These are phyloP conservation scores for Chrysoporthe deuterocubensis DNA, from an alignment of 2,329 filamentous ascomycete genomes.

Conservation along the genomic window DNA sequence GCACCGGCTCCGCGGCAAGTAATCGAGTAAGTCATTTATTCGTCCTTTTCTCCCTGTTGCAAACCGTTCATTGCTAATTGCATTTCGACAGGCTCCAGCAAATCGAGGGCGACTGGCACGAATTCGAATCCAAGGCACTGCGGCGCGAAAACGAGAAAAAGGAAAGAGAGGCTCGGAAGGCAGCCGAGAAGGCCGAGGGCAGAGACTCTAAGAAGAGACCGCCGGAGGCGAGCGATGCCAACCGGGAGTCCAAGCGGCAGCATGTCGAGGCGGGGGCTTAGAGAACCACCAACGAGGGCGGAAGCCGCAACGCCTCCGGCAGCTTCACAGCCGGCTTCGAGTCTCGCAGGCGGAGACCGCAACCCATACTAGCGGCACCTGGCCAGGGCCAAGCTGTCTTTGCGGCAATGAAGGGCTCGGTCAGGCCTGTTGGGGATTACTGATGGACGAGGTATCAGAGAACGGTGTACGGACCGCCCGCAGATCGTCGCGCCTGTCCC, in stretches of 20 bases:
- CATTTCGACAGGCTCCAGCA: slow-evolving; percentile 64
- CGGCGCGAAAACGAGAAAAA: slow-evolving; percentile 83
- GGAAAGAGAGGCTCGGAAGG: slow-evolving; percentile 56
- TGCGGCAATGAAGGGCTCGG: neutral
- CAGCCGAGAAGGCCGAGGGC: slow-evolving; percentile 45
- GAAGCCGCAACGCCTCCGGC: neutral
- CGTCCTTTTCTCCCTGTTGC: neutral
- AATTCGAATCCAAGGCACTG: slow-evolving; percentile 95
- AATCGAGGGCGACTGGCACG: slow-evolving; percentile 95
- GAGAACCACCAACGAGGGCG: neutral
- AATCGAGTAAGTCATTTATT: slow-evolving; percentile 67
- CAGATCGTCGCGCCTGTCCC: neutral
- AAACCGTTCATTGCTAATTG: neutral
- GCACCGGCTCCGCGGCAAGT: slow-evolving; percentile 78
- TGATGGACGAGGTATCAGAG: too few species aligned
- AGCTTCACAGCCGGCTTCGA: neutral
- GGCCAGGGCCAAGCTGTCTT: neutral
- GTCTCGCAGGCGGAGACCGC: neutral
- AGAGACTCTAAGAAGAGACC: slow-evolving; percentile 46
- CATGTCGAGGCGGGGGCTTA: slow-evolving; percentile 24
- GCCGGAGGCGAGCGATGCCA: slow-evolving; percentile 32
- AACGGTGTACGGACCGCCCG: too few species aligned
- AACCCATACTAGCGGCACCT: neutral
- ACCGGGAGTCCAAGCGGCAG: slow-evolving; percentile 32
- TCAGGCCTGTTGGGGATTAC: too few species aligned